phyloP scores from a whole-genome alignment of 78 protist species.

The Planoprotostelium fungivorum region DNA sequence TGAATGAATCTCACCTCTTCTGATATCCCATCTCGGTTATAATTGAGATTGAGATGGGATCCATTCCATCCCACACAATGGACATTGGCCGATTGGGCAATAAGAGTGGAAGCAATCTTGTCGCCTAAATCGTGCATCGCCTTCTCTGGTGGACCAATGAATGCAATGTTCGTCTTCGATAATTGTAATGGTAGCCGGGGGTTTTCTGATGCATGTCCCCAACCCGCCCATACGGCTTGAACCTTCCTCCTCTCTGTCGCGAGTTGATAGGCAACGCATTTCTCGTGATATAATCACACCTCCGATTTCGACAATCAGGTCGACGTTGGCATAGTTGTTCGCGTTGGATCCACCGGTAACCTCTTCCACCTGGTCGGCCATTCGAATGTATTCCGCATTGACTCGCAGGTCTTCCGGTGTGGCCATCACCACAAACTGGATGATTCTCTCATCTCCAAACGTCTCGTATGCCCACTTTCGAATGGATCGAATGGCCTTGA shows the following conservation, averaged over 20 bases:
- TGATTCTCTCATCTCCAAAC: conserved; percentile 78
- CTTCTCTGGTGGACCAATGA: conserved; percentile 83
- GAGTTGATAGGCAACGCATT: background rate
- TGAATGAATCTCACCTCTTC: background rate
- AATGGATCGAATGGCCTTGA: conserved; percentile 93
- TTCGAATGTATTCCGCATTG: conserved; percentile 93
- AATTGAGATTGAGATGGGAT: conserved; percentile 33
- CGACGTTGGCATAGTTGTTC: conserved; percentile 97
- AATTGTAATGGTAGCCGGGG: conserved; percentile 89
- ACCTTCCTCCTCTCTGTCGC: conserved; percentile 31
- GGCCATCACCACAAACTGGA: conserved; percentile 91
- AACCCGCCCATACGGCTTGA: conserved; percentile 97
- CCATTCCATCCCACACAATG: conserved; percentile 95
- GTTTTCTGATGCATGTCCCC: conserved; percentile 99
- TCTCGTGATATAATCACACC: background rate
- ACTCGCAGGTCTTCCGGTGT: conserved; percentile 93
- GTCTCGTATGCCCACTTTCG: conserved; percentile 84
- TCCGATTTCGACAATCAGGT: conserved; percentile 87
- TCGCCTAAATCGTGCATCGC: conserved; percentile 92
- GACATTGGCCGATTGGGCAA: conserved; percentile 93
- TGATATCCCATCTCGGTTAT: conserved; percentile 24
- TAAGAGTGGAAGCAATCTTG: conserved; percentile 93
- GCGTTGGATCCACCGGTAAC: conserved; percentile 94
- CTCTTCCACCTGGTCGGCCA: conserved; percentile 88
- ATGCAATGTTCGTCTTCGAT: conserved; percentile 36